A percentile compares a stretch with the other conserved stretches of the same genome.
Evolutionary conservation across 805 yeast species (phyloP).

Genomic region (Komagataella ulmi): DNA sequence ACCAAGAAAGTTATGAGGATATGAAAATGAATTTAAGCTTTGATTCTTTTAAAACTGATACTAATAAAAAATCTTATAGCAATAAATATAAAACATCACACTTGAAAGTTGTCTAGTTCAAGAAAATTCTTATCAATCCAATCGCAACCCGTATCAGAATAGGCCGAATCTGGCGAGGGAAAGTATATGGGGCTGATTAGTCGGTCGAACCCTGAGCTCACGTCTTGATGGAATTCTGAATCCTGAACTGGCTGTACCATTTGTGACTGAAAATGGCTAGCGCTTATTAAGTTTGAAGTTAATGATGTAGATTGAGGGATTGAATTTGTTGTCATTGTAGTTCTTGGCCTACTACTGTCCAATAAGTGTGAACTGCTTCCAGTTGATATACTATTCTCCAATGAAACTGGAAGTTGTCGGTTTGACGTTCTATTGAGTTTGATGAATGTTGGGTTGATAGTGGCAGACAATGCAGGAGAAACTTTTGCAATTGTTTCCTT

Average conservation of each 20-base stretch:
- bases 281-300: neutral
- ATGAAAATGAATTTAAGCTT: neutral
- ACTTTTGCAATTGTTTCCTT: conserved; percentile 29
- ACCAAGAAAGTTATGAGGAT: neutral
- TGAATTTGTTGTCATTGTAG: neutral
- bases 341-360: neutral
- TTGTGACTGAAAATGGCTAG: neutral
- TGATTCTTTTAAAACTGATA: neutral
- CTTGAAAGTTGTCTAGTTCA: conserved; percentile 20
- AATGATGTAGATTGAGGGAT: neutral
- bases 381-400: neutral
- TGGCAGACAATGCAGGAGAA: conserved; percentile 24
- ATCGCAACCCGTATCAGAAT: conserved; percentile 42
- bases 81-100: conserved; percentile 1
- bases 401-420: neutral
- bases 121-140: conserved; percentile 38
- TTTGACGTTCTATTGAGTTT: conserved; percentile 1
- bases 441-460: conserved; percentile 21
- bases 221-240: neutral
- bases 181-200: conserved; percentile 5
- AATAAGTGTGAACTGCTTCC: neutral
- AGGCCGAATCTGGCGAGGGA: conserved; percentile 1
- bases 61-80: neutral
- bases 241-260: neutral
- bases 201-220: neutral